Base-by-base conservation (phyloP, 1,139 yeast species). In the Candida sojae region DNA sequence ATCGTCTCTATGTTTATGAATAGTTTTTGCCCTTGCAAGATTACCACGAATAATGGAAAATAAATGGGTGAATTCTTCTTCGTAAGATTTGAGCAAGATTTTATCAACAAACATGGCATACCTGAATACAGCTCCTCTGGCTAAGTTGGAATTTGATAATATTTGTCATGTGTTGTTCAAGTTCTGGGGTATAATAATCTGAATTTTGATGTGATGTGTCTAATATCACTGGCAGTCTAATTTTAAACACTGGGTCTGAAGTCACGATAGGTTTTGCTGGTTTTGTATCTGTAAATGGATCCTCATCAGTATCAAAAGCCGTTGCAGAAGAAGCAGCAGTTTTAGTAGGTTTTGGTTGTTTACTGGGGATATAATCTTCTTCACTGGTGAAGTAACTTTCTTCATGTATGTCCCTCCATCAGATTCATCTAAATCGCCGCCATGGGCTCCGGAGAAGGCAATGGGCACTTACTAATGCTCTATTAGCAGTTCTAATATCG, bases 401-500 rank as follows among this genome's bases (percentile, higher is more conserved):
- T 63, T 61, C 64, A 65, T 64, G 47, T 59, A 66, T 38, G 59
- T 57, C 34, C 61, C 57, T 38, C 60, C 57, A 37, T 61, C 62
- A 2, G 55, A 28, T 13, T 44, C 57, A 10, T 50, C 49, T n/a
- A 38, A 12, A 25, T 55, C 57, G 31, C 63, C 67, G 32, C 61
- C 56, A 53, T 73, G 77, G 9, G 75, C 77, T 55, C 75, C 71
- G 7, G 74, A 78, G 58, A 86, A 86, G 90, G 90, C 48, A 86
- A 72, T 13, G 81, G 12, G 82, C 70, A 39, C 83, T 83, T 39
- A 80, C 82, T 46, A 89, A 73, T 2, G 86, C 82, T 43, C 84
- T 73, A 61, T 87, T 89, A 12, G 96, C 88, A 35, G 73, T 73
- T 45, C 78, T 72, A 30, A 93, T 73, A 52, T 90, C 96, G 11